Percentiles rank a stretch among this genome's conserved stretches.
Conservation (phyloP, 345 rosid genomes). For the Citrus glauca region DNA sequence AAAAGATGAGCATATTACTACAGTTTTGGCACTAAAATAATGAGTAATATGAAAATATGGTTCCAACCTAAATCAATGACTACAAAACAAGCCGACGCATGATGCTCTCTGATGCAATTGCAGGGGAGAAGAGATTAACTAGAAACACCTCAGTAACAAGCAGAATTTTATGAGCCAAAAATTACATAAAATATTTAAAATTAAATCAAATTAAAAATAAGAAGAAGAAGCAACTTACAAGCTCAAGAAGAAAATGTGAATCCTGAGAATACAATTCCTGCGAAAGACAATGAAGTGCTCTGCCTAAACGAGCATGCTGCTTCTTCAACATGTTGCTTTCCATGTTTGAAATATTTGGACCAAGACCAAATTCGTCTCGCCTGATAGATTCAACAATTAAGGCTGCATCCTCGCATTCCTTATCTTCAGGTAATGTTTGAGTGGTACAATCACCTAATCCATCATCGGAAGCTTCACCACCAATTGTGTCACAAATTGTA, state of each 20-base stretch:
- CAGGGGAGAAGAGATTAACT: not conserved
- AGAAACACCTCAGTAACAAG: not conserved
- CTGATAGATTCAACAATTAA: constrained; percentile 71
- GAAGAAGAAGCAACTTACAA: constrained; percentile 44
- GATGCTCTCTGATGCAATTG: not conserved
- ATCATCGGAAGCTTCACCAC: constrained; percentile 26
- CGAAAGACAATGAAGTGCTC: constrained; percentile 97
- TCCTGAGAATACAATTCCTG: constrained; percentile 97
- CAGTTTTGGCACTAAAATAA: not conserved
- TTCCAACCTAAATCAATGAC: not conserved
- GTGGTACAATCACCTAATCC: constrained; percentile 18
- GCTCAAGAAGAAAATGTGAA: constrained; percentile 98
- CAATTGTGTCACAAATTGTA: constrained; percentile 21
- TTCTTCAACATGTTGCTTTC: constrained; percentile 77
- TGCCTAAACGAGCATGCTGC: constrained; percentile 98
- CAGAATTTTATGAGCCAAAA: not conserved
- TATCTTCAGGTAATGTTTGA: constrained; percentile 24
- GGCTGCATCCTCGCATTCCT: constrained; percentile 39
- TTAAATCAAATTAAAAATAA: not conserved
- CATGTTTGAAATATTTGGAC: constrained; percentile 49
- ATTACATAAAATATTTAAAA: not conserved
- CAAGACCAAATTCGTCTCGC: constrained; percentile 84
- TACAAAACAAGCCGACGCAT: not conserved
- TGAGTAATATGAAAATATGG: not conserved
- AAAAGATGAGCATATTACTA: not conserved